A percentile compares a stretch with the other conserved stretches of the same genome.
Evolutionary conservation across 345 rosid species (phyloP).

Genomic region (Euphorbia tirucalli): DNA sequence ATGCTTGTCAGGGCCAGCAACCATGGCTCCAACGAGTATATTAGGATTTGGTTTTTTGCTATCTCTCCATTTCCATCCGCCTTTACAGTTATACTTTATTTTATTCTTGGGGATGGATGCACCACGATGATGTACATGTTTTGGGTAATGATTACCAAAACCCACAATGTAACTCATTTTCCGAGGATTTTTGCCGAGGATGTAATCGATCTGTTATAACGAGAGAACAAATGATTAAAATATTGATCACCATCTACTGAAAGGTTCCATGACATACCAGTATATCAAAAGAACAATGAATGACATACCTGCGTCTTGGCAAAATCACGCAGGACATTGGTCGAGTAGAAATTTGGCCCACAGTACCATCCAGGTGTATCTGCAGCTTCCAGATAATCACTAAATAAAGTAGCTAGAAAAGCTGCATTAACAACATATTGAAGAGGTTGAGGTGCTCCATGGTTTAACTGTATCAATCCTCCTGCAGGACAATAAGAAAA

Average conservation of each 20-base stretch:
- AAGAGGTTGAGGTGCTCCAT: slow-evolving; percentile 94
- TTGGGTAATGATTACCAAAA: slow-evolving; percentile 75
- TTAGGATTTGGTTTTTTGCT: slow-evolving; percentile 77
- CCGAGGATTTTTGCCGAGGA: slow-evolving; percentile 89
- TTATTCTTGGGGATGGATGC: slow-evolving; percentile 90
- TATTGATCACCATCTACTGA: background rate
- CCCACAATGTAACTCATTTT: slow-evolving; percentile 95
- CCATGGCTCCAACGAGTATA: slow-evolving; percentile 89
- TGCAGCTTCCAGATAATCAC: slow-evolving; percentile 95
- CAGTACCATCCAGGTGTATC: slow-evolving; percentile 98
- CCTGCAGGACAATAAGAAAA: slow-evolving; percentile 41
- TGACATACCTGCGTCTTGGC: slow-evolving; percentile 75
- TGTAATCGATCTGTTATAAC: slow-evolving; percentile 70
- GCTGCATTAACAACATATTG: slow-evolving; percentile 94
- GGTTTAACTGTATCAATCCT: slow-evolving; percentile 84
- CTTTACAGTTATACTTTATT: slow-evolving; percentile 79
- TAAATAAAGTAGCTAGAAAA: slow-evolving; percentile 69
- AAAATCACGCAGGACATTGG: slow-evolving; percentile 67
- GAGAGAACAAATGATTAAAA: slow-evolving; percentile 6
- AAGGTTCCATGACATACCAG: slow-evolving; percentile 10
- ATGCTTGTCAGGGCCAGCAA: slow-evolving; percentile 92
- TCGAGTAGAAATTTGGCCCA: slow-evolving; percentile 83
- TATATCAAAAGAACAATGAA: background rate
- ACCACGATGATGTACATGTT: slow-evolving; percentile 83
- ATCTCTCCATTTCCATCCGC: slow-evolving; percentile 99